A percentile compares a stretch with the other conserved stretches of the same genome.
Conservation (phyloP, 768 basidiomycete genomes). For the Tephrocybe sp. region DNA sequence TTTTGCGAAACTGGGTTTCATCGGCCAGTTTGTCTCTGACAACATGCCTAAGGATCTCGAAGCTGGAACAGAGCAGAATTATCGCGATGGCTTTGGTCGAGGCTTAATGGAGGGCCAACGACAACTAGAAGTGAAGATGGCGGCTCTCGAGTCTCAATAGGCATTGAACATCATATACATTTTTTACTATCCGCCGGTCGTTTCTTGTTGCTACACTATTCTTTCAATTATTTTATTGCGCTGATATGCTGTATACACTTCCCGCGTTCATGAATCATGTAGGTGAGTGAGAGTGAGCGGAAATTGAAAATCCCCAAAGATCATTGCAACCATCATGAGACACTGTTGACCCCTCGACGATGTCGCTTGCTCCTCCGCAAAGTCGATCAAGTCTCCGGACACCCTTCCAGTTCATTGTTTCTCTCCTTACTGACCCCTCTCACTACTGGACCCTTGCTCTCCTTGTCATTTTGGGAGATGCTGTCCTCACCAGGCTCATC, state of each 20-base stretch:
- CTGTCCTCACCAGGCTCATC: conserved; percentile 74
- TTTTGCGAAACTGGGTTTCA: conserved; percentile 56
- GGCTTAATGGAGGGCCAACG: conserved; percentile 35
- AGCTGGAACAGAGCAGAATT: conserved; percentile 40
- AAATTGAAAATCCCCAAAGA: conserved; percentile 9
- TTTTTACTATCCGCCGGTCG: neutral
- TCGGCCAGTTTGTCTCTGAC: conserved; percentile 59
- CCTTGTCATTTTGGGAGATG: conserved; percentile 73
- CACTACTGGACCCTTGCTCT: conserved; percentile 71
- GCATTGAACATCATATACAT: neutral
- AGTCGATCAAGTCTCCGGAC: conserved; percentile 3
- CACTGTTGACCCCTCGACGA: conserved; percentile 4
- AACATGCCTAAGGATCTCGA: conserved; percentile 33
- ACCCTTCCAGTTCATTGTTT: conserved; percentile 21
- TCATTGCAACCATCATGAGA: conserved; percentile 2
- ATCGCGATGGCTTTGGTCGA: conserved; percentile 44
- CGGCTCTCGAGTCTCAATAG: neutral
- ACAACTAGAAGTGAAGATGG: conserved; percentile 1
- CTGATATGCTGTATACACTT: too few relatives aligned
- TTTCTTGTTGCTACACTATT: neutral
- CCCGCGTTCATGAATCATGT: neutral
- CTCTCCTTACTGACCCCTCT: conserved; percentile 50
- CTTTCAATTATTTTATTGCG: neutral
- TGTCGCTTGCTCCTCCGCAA: conserved; percentile 13
- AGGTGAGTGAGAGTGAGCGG: neutral